Evolutionary conservation across 2,329 filamentous ascomycete species (phyloP), one percentile per base, ranked within the genome.

Genomic region (Penicillium palitans): DNA sequence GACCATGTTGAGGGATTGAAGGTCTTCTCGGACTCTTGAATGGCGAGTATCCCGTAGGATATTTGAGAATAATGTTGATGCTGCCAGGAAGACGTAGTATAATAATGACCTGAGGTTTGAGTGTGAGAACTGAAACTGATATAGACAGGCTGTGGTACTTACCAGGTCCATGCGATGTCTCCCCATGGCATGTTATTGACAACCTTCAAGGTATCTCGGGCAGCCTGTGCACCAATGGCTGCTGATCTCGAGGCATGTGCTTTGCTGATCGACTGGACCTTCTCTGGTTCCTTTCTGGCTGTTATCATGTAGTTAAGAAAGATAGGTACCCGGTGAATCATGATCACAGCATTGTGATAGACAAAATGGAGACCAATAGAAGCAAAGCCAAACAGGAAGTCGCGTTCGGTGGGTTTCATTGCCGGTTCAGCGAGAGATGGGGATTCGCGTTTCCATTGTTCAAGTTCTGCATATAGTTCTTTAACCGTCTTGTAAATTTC

Each of bases 321-420:
- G 37, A 97, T 87, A 44, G 91, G 95, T 90, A 98, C 96, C 48
- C 93, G 90, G 74, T 98, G 93, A 62, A 97, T 96, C 1, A 95
- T 97, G 2, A 93, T 96, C 52, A 97, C 77, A 65, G 92, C 96
- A 75, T 98, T 97, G 80, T 97, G 96, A 75, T 98, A 98, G 4
- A 91, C 88, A 68, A 98, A 92, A 72, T 96, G 93, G 57, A 97
- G 79, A 72, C 96, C 91, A 62, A 96, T 91, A 44, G 96, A 86
- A 61, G 96, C 93, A 49, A 98, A 81, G 21, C 96, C 91, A 17
- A 96, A 81, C 0, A 93, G 90, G 2, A 91, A 96, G 72, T 96
- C 91, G 0, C 87, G 88, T 0, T 90, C 90, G 68, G 89, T 89
- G 73, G 96, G 96, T 74, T 95, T 91, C 69, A 96, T 88, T 71